These are phyloP conservation scores for Candida neerlandica DNA, from an alignment of 1,139 yeast species.

Conservation along the genomic window DNA sequence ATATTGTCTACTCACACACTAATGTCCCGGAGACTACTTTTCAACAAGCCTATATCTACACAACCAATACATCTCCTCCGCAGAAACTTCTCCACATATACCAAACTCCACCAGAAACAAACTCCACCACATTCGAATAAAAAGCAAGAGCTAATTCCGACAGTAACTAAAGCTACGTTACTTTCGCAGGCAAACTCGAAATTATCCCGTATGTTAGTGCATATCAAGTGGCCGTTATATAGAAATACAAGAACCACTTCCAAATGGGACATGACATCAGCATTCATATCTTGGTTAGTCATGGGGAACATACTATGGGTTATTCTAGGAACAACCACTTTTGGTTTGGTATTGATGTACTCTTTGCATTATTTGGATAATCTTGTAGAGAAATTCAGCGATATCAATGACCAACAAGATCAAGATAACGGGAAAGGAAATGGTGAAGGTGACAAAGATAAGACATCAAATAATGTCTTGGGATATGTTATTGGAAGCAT, in stretches of 20 bases:
- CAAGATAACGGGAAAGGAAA: constrained; percentile 14
- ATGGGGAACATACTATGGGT: constrained; percentile 61
- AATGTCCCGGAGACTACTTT: background rate
- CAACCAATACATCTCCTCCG: background rate
- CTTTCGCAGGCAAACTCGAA: constrained; percentile 47
- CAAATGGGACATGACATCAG: constrained; percentile 53
- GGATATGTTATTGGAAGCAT: constrained; percentile 40
- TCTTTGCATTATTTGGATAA: constrained; percentile 46
- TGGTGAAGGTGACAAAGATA: constrained; percentile 17
- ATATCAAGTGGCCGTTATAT: constrained; percentile 60
- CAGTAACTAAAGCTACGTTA: constrained; percentile 38
- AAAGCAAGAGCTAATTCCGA: constrained; percentile 1
- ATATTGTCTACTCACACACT: constrained; percentile 1
- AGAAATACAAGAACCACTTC: constrained; percentile 53
- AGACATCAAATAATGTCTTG: constrained; percentile 25
- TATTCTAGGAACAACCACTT: constrained; percentile 66
- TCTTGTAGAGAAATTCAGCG: constrained; percentile 23
- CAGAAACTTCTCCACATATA: background rate
- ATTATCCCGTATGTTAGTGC: constrained; percentile 48
- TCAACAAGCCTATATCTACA: background rate
- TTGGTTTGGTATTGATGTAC: constrained; percentile 55
- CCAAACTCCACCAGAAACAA: background rate
- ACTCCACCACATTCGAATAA: background rate
- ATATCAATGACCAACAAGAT: constrained; percentile 6
- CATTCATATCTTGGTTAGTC: constrained; percentile 58